Evolutionary conservation across 2,329 filamentous ascomycete species (phyloP), one percentile per base, ranked within the genome.

Genomic region (Ascochyta lentis): DNA sequence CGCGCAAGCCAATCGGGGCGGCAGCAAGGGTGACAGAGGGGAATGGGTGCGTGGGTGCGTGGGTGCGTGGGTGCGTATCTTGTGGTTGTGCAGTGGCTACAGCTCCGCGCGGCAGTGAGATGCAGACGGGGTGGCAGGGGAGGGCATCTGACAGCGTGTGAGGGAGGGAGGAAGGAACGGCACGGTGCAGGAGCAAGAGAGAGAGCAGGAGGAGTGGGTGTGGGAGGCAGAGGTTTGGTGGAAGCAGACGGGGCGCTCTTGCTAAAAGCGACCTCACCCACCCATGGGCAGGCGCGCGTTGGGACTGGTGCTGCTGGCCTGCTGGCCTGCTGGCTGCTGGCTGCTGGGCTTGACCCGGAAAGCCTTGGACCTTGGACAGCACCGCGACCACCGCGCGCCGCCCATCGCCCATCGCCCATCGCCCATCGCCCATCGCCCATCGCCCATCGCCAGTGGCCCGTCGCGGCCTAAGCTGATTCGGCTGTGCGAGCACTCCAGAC

Each of bases 401-500:
- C 6, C 9, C 7, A 10, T 10, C 27, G 27, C 27, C 8, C 27
- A 29, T 29, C 19, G 19, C 19, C 19, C 19, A 19, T 19, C 19
- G 19, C 19, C 19, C 27, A 29, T 29, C 29, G 29, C 6, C 9
- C 7, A 10, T 10, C 27, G 27, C 27, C 8, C 27, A 29, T 29
- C 19, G 19, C 19, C 19, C 19, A 19, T 19, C 19, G 19, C 19
- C 19, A 3, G 2, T 19, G 19, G 19, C 19, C 19, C 19, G 19
- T 19, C 19, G 12, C 29, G 48, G 29, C 58, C 51, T 63, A 53
- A 58, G 64, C 62, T 65, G 60, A 58, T 64, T 61, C 53, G 53
- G 54, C 54, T 58, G 61, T 63, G 56, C 58, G 54, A 61, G 59
- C 45, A 37, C 29, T 51, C 53, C 53, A 50, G 42, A 45, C 52